Evolutionary conservation across 176 grass and related monocot genomes (phyloP), one percentile per base, ranked within the genome.

Genomic region (Oryza glumipatula): DNA sequence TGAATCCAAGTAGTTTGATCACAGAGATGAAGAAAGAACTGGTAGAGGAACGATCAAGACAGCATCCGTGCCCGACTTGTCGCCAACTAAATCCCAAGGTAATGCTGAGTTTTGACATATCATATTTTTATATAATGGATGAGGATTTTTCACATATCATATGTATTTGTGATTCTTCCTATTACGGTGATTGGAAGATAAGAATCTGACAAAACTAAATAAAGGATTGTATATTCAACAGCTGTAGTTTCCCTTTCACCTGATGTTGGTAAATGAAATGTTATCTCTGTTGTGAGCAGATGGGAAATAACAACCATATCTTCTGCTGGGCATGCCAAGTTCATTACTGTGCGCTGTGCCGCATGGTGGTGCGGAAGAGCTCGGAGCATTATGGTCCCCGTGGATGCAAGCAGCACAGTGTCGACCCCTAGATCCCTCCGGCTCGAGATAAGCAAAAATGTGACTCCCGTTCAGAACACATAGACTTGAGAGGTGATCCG

Each of bases 281-380:
- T 44, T 23, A 32, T 83, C 43, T 70, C 28, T 72, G 39, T 47
- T 65, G 30, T 74, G 83, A 86, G n/a, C 92, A 93, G 92, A 21
- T 88, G 3, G 86, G 85, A 72, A 93, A 93, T 60, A 90, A 93
- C 69, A 83, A 93, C 81, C 91, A 90, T 41, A 76, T 93, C 11
- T 88, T 88, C 52, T 90, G 82, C 51, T 85, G 65, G 63, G 78
- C 82, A 52, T 93, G 88, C 74, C 91, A 83, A 74, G 73, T 22
- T 28, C 91, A 88, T 86, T 85, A 85, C 15, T 93, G 91, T 21
- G 85, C 85, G 3, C 39, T 88, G n/a, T 88, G 92, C 70, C 70
- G 79, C 16, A 88, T 90, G 83, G 21, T 78, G 13, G 88, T 93
- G 16, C 61, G 65, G 70, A 86, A 84, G 79, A 76, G 88, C 70